Conservation (phyloP, 1,139 yeast species). For the Sugiyamaella pinicola region DNA sequence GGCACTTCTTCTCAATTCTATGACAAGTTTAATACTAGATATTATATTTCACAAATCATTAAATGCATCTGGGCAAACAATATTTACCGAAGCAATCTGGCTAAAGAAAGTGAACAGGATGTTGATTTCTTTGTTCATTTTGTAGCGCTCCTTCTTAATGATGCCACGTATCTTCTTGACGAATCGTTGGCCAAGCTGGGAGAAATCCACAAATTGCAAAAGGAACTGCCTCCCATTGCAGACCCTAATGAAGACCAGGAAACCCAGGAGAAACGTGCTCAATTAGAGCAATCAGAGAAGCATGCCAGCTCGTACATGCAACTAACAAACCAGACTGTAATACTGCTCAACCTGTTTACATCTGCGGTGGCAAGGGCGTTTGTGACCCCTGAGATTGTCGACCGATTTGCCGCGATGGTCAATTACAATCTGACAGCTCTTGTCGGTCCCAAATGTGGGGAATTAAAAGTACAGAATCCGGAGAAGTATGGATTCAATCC, state of each 20-base stretch:
- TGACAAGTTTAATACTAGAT: constrained; percentile 91
- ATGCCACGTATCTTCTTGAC: constrained; percentile 86
- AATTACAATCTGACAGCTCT: constrained; percentile 85
- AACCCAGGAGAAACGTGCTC: constrained; percentile 55
- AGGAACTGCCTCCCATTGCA: constrained; percentile 46
- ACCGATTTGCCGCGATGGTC: constrained; percentile 91
- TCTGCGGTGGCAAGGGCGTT: constrained; percentile 85
- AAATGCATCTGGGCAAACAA: constrained; percentile 82
- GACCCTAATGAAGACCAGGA: constrained; percentile 27
- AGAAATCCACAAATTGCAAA: constrained; percentile 73
- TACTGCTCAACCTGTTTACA: constrained; percentile 77
- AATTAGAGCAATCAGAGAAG: constrained; percentile 64
- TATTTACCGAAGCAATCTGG: constrained; percentile 66
- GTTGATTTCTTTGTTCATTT: constrained; percentile 86
- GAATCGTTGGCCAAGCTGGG: constrained; percentile 82
- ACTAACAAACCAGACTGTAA: constrained; percentile 79
- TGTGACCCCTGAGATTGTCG: constrained; percentile 86
- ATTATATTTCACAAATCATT: constrained; percentile 78
- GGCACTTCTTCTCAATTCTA: constrained; percentile 95
- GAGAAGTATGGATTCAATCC: constrained; percentile 86
- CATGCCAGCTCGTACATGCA: constrained; percentile 84
- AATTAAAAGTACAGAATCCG: constrained; percentile 81
- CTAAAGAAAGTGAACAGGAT: constrained; percentile 59
- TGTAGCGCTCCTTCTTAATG: constrained; percentile 93
- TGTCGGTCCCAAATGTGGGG: constrained; percentile 94